Base-by-base conservation (phyloP, 2,329 filamentous ascomycete genomes). In the Penicillium vulpinum region DNA sequence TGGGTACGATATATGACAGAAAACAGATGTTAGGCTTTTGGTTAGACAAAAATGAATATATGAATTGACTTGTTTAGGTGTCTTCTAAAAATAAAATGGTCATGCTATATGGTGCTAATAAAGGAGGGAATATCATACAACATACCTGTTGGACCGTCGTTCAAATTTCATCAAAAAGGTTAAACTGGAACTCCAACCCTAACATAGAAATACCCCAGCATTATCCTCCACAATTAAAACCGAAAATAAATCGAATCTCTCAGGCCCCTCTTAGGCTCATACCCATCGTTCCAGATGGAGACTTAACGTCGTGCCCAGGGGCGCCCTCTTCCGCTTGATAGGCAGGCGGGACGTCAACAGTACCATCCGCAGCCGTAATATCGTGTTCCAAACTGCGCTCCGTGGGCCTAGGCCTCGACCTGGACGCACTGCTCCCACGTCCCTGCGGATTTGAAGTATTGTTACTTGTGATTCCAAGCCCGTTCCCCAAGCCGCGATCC, bases 31-130 rank as follows among this genome's bases (percentile, higher is more conserved):
- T 44, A 52, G 54, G 29, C 7, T 61, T 61, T 60, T 39, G 62
- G 62, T 62, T 64, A 65, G 63, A 65, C 47, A 60, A 62, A 65
- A 65, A 58, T 56, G 43, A 38, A 58, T 31, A 46, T 51, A 58
- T 60, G 43, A 58, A 33, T 59, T 57, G 53, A 56, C 40, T 51
- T 51, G 18, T 41, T 50, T 33, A 21, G 28, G 35, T 46, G 43
- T 22, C 41, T 47, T 51, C 15, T 6, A 24, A 44, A 21, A 40
- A 43, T 8, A 36, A 40, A 18, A 47, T 2, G 24, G 22, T 21
- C 39, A 31, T 21, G 46, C 21, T 55, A 54, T 57, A 9, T 57
- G 11, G 4, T 21, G 9, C 24, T 43, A 44, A 15, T 9, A 44
- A 51, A 51, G 21, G 28, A 29, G 11, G 24, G 52, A 21, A 48